Evolutionary conservation across 352 stramenopile species (phyloP), one percentile per base, ranked within the genome.

Genomic region (Phytopythium oedochilum): DNA sequence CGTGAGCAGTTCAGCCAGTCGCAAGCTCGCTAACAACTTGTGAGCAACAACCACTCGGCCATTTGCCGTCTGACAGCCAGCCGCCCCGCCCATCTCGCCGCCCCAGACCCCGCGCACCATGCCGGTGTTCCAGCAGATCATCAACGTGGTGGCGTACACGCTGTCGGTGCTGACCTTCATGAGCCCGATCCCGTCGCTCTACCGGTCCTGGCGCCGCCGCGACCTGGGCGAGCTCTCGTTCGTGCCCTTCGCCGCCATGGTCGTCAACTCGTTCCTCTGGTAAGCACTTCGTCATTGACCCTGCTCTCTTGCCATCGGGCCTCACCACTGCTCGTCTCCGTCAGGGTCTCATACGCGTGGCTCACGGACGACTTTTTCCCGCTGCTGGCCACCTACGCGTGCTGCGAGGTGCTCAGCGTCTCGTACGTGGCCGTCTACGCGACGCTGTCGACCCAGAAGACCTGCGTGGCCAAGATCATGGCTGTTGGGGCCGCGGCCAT

Each of bases 401-500:
- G 71, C 35, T 59, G 71, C 18, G 52, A 65, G 20, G 81, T 81
- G 50, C 57, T 86, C 38, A 55, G 44, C 22, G 42, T 86, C 36
- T 82, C 75, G 53, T 85, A 78, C 39, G 32, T 70, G 15, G 57
- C 39, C 26, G 49, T 73, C 12, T 73, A 55, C 56, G 49, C 28
- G 70, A 55, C 56, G 61, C 75, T 12, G 50, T 66, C 40, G 52
- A n/a, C 11, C 18, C n/a, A 75, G 39, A 68, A 66, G 36, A 25
- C 26, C 1, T 57, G 61, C 2, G 57, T 59, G 0, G 32, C 68
- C 34, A 60, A 48, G 35, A 56, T 71, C 22, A 61, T 57, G 20
- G 31, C 25, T 92, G 18, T 53, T 22, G 47, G 26, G 3, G 8
- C 44, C n/a, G 94, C 93, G 36, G 99, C 96, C 94, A 98, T 98